phyloP scores from a whole-genome alignment of 495 filamentous ascomycete genomes.

The Hyaloscypha variabilis region DNA sequence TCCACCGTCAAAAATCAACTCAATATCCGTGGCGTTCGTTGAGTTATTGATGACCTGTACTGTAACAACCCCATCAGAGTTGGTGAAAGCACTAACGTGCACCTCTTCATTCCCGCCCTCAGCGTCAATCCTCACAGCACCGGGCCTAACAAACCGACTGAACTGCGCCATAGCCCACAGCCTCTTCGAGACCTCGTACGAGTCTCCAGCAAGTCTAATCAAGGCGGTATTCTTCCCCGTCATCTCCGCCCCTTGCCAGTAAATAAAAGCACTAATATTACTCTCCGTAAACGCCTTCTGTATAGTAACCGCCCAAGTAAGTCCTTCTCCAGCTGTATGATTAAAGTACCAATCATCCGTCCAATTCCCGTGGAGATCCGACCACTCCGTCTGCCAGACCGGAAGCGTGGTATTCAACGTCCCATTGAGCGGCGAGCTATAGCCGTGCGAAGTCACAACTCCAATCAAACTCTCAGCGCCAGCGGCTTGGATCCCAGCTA shows the following conservation, averaged over 20 bases:
- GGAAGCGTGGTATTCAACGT: constrained; percentile 36
- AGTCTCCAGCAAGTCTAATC: neutral
- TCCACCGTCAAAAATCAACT: neutral
- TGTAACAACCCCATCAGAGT: neutral
- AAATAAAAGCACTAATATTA: constrained; percentile 51
- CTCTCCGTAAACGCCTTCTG: constrained; percentile 44
- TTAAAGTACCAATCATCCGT: constrained; percentile 49
- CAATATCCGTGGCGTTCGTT: neutral
- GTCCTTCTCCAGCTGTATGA: constrained; percentile 50
- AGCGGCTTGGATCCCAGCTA: constrained; percentile 40
- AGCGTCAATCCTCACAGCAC: constrained; percentile 1
- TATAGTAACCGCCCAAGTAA: constrained; percentile 58
- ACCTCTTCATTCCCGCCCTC: neutral
- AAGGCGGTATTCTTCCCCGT: neutral
- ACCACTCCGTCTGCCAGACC: constrained; percentile 55
- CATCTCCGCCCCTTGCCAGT: constrained; percentile 50
- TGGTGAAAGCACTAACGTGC: neutral
- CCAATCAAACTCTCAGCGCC: constrained; percentile 43
- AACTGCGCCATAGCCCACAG: constrained; percentile 5
- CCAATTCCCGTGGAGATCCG: constrained; percentile 41
- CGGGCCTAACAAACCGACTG: constrained; percentile 1
- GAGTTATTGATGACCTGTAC: neutral
- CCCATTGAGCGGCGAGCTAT: constrained; percentile 38
- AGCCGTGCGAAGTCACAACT: constrained; percentile 52
- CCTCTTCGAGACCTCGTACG: constrained; percentile 1